phyloP scores from a whole-genome alignment of 108 stramenopile species.

The Cyclotella cryptica region DNA sequence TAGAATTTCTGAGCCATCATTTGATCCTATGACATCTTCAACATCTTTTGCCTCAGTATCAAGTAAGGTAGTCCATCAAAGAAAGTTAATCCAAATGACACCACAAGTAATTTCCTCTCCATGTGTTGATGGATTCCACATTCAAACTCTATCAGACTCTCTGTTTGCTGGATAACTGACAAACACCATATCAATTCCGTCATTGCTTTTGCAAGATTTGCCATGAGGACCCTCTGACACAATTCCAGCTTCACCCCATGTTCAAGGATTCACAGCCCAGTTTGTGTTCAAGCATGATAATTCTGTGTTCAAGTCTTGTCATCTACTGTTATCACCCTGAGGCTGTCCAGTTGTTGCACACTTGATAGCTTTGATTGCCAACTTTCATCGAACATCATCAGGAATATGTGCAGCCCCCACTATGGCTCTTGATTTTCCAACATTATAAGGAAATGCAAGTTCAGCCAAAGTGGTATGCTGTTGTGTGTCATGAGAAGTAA shows the following conservation, averaged over 20 bases:
- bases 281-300: neutral
- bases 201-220: neutral
- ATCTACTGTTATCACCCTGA: neutral
- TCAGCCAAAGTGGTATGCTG: constrained; percentile 1
- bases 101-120: too few species aligned
- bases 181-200: neutral
- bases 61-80: neutral
- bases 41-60: neutral
- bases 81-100: neutral
- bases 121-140: too few species aligned
- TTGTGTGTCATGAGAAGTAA: neutral
- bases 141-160: too few species aligned
- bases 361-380: neutral
- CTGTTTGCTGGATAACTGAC: neutral
- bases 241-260: constrained; percentile 6
- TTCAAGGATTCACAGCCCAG: neutral
- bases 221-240: neutral
- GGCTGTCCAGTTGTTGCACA: neutral
- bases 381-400: neutral
- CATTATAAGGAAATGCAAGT: neutral
- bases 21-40: neutral
- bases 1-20: constrained; percentile 3
- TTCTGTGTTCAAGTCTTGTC: neutral
- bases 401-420: constrained; percentile 4
- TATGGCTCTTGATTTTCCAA: neutral